Evolutionary conservation across 108 stramenopile species (phyloP), one percentile per base, ranked within the genome.

Genomic region (Skeletonema menzelii): DNA sequence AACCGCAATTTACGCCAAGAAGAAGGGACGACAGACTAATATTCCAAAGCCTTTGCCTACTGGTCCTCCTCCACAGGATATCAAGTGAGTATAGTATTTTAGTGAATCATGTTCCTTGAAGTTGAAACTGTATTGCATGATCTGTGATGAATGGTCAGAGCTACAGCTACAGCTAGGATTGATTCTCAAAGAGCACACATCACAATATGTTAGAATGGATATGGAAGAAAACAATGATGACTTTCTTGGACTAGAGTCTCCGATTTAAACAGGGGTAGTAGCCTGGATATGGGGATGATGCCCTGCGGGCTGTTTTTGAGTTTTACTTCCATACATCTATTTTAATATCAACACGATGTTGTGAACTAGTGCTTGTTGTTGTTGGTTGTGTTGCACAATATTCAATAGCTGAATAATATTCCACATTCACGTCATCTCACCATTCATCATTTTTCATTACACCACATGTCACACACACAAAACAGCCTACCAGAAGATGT

Each of bases 221-320:
- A 42, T 42, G 11, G 15, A 42, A n/a, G 40, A 40, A 42, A 53
- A 53, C 49, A 4, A 53, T 53, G 49, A 53, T 10, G 49, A 53
- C 22, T 53, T 53, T 53, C 49, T 53, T 53, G 49, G 49, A 53
- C 49, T 53, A 53, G 49, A 53, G 49, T 53, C 49, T 53, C 49
- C 49, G 49, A 53, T 53, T n/a, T n/a, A 24, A 53, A 53, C 49
- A 53, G 49, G 49, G 49, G 49, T 53, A 53, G 49, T 53, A 53
- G 49, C 49, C 49, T 53, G 49, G 49, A 53, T 53, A 22, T 53
- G 49, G 49, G 49, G 49, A 53, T 53, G n/a, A 53, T 22, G 49
- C 49, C 49, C 49, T 22, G 40, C n/a, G 19, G 49, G 49, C 49
- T 53, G 49, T 53, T 6, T 53, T 22, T 53, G 49, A 53, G 49